Conservation (phyloP, 768 basidiomycete species). For the Pleurotus platypus region DNA sequence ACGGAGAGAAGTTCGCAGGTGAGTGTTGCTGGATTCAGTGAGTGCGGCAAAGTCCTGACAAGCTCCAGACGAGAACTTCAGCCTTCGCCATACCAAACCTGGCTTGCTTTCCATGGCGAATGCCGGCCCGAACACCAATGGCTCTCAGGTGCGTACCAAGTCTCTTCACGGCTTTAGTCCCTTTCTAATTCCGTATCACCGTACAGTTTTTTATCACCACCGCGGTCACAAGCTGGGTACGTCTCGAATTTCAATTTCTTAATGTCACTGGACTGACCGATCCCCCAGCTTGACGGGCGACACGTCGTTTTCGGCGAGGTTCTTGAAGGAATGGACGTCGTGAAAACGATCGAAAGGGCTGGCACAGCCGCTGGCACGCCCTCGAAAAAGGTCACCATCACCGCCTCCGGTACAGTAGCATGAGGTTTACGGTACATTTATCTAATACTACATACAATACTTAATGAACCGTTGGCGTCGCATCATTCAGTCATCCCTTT, state of each 20-base stretch:
- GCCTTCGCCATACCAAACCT: conserved; percentile 62
- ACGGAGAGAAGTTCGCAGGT: conserved; percentile 78
- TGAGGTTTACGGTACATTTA: background rate
- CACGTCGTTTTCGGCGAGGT: conserved; percentile 73
- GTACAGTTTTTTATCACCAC: conserved; percentile 77
- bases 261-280: background rate
- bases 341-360: conserved; percentile 53
- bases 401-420: conserved; percentile 44
- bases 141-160: conserved; percentile 55
- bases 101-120: conserved; percentile 81
- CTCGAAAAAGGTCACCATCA: conserved; percentile 51
- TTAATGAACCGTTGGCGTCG: background rate
- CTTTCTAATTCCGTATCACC: background rate
- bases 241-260: conserved; percentile 11
- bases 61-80: conserved; percentile 73
- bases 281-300: conserved; percentile 49
- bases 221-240: conserved; percentile 59
- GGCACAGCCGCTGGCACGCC: conserved; percentile 37
- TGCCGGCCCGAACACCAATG: conserved; percentile 77
- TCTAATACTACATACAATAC: too few relatives aligned
- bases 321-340: conserved; percentile 58
- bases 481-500: too few relatives aligned
- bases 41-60: background rate
- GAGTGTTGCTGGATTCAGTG: conserved; percentile 14
- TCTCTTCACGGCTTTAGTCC: background rate